phyloP scores from a whole-genome alignment of 352 stramenopile species.

The Phytopythium helicoides region DNA sequence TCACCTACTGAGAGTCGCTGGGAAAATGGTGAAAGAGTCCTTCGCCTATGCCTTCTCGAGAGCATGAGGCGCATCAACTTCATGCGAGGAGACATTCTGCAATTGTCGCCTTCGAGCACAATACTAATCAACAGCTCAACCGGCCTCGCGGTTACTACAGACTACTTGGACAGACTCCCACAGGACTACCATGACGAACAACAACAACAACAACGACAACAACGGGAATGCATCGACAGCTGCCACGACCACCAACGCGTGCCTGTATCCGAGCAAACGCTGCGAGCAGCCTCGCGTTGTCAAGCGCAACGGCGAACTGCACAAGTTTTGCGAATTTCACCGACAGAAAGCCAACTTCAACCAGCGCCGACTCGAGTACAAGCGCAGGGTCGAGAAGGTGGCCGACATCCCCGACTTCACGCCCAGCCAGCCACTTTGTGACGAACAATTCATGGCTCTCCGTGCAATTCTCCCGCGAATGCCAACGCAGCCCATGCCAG shows the following conservation, averaged over 20 bases:
- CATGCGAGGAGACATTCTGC: slow-evolving; percentile 3
- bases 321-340: slow-evolving; percentile 30
- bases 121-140: slow-evolving; percentile 10
- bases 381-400: slow-evolving; percentile 9
- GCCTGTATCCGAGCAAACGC: slow-evolving; percentile 36
- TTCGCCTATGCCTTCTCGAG: no score
- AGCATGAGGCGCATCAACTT: background rate
- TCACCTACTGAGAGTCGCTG: no score
- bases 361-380: slow-evolving; percentile 21
- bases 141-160: background rate
- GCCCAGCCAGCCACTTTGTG: slow-evolving; percentile 3
- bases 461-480: slow-evolving; percentile 2
- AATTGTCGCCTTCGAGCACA: slow-evolving; percentile 14
- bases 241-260: slow-evolving; percentile 3
- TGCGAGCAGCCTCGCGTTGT: slow-evolving; percentile 32
- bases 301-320: slow-evolving; percentile 41
- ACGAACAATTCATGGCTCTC: slow-evolving; percentile 9
- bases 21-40: no score
- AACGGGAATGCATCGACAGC: background rate
- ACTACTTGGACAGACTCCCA: background rate
- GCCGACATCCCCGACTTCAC: slow-evolving; percentile 7
- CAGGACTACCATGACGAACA: background rate
- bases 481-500: slow-evolving; percentile 1
- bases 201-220: background rate
- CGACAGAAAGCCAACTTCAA: slow-evolving; percentile 27